Percentiles rank a stretch among this genome's conserved stretches.
Evolutionary conservation across 768 basidiomycete species (phyloP).

Genomic region (Pleurotus eryngii): DNA sequence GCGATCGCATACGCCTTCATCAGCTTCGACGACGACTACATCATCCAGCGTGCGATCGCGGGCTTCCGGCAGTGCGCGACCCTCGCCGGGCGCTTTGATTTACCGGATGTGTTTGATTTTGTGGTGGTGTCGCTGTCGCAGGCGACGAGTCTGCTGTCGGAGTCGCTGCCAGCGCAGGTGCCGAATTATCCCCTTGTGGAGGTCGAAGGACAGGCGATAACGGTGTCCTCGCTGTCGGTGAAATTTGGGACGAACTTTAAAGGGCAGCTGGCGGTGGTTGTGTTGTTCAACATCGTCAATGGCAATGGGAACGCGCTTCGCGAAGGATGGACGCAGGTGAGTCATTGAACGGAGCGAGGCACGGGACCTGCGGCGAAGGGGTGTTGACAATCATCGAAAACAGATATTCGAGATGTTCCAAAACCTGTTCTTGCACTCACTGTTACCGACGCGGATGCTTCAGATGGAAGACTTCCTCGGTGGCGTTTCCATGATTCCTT

Average conservation of each 20-base stretch:
- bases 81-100: slow-evolving; percentile 80
- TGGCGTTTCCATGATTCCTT: slow-evolving; percentile 89
- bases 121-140: slow-evolving; percentile 91
- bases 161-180: slow-evolving; percentile 63
- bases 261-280: slow-evolving; percentile 93
- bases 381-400: not conserved
- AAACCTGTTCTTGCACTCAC: slow-evolving; percentile 90
- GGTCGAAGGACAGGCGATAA: slow-evolving; percentile 87
- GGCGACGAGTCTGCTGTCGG: slow-evolving; percentile 83
- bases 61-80: slow-evolving; percentile 98
- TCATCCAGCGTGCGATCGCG: slow-evolving; percentile 90
- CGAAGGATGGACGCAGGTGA: slow-evolving; percentile 91
- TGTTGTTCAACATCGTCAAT: slow-evolving; percentile 96
- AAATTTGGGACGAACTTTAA: slow-evolving; percentile 94
- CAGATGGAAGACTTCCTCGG: slow-evolving; percentile 99
- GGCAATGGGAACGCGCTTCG: slow-evolving; percentile 91
- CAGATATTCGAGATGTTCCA: slow-evolving; percentile 99
- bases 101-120: slow-evolving; percentile 96
- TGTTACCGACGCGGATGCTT: slow-evolving; percentile 85
- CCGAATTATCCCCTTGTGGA: slow-evolving; percentile 88
- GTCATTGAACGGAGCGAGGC: slow-evolving; percentile 6
- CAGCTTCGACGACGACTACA: slow-evolving; percentile 94
- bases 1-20: slow-evolving; percentile 95
- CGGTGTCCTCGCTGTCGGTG: slow-evolving; percentile 88
- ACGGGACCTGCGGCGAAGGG: no score